Evolutionary conservation across 371 early-diverging fungal genomes (phyloP).

Genomic region (Syncephalastrum monosporum): DNA sequence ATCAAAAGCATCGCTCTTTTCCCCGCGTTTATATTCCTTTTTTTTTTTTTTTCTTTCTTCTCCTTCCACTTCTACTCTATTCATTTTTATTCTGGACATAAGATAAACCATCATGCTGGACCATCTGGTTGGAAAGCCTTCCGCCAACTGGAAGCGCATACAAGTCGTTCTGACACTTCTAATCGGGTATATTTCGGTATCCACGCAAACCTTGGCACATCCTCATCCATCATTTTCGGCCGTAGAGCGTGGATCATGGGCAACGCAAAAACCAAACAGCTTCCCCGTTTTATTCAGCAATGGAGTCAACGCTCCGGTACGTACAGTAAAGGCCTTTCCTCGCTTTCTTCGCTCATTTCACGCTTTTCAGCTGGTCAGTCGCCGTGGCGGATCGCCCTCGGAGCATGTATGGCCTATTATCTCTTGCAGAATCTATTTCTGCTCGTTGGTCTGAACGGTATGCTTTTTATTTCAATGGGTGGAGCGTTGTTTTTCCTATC

Average conservation of each 20-base stretch:
- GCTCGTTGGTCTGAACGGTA: slow-evolving; percentile 61
- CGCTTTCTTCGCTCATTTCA: slow-evolving; percentile 11
- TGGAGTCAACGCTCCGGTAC: slow-evolving; percentile 31
- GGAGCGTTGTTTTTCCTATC: background rate
- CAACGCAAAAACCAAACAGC: slow-evolving; percentile 27
- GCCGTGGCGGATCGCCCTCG: slow-evolving; percentile 79
- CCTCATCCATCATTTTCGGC: slow-evolving; percentile 2
- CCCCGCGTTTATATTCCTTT: slow-evolving; percentile 2
- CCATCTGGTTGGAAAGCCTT: slow-evolving; percentile 90
- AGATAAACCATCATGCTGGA: slow-evolving; percentile 68
- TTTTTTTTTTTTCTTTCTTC: slow-evolving; percentile 9
- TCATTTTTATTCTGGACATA: background rate
- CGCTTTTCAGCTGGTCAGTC: slow-evolving; percentile 47
- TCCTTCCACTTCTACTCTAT: slow-evolving; percentile 3
- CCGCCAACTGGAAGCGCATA: slow-evolving; percentile 82
- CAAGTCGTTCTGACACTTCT: slow-evolving; percentile 71
- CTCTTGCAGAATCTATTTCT: slow-evolving; percentile 57
- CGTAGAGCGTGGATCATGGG: slow-evolving; percentile 39
- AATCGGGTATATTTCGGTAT: slow-evolving; percentile 46
- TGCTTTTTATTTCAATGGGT: slow-evolving; percentile 8
- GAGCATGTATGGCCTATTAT: slow-evolving; percentile 68
- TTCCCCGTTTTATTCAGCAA: slow-evolving; percentile 25
- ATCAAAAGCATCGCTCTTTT: background rate
- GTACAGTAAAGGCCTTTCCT: background rate
- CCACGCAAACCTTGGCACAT: slow-evolving; percentile 2